These are phyloP conservation scores for Venustampulla echinocandica DNA, from an alignment of 495 filamentous ascomycete genomes.

Conservation along the genomic window DNA sequence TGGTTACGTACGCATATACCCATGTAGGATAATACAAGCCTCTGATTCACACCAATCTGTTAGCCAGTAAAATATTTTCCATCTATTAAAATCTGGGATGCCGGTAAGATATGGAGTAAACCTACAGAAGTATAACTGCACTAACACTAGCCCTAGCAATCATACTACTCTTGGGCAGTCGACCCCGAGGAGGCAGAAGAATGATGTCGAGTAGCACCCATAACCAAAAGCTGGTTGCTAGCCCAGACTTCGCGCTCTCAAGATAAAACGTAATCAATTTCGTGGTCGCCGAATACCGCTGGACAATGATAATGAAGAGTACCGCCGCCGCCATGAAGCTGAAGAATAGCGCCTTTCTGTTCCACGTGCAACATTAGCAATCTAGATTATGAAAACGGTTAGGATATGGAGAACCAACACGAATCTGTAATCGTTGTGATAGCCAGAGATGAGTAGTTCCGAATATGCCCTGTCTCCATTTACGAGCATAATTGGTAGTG, in stretches of 20 bases:
- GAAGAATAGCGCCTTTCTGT: constrained; percentile 11
- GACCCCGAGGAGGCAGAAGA: constrained; percentile 1
- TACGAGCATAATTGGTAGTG: constrained; percentile 5
- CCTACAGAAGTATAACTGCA: constrained; percentile 13
- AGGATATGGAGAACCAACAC: constrained; percentile 5
- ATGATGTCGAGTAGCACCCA: constrained; percentile 18
- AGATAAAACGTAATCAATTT: constrained; percentile 14
- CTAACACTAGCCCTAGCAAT: constrained; percentile 5
- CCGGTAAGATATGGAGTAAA: neutral
- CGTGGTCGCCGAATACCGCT: constrained; percentile 10
- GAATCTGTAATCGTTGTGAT: constrained; percentile 6
- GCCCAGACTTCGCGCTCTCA: constrained; percentile 16
- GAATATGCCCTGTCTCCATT: neutral
- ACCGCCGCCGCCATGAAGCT: constrained; percentile 17
- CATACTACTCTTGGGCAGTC: neutral
- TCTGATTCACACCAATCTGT: no score
- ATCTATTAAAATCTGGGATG: neutral
- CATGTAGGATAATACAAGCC: no score
- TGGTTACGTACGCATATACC: no score
- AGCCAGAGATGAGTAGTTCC: neutral
- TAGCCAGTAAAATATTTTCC: neutral
- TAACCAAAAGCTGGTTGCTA: constrained; percentile 21
- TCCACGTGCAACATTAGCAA: neutral
- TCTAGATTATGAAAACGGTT: no score
- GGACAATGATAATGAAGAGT: constrained; percentile 20